Evolutionary conservation across 768 basidiomycete genomes (phyloP).

Genomic region (Sarcodon sp.): DNA sequence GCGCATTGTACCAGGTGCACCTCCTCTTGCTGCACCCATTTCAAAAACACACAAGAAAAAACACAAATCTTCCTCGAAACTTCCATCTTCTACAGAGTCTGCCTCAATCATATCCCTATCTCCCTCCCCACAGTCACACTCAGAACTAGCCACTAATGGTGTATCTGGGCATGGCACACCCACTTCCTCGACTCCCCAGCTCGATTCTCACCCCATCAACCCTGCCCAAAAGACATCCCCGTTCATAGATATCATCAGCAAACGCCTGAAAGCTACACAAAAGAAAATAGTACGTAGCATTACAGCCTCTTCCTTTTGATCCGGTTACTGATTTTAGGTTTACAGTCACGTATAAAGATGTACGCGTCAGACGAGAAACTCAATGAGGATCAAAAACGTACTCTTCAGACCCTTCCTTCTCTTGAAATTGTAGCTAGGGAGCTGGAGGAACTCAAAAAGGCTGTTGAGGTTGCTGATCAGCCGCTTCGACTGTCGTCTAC

Average conservation of each 20-base stretch:
- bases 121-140: background rate
- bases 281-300: constrained; percentile 68
- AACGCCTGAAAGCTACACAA: constrained; percentile 60
- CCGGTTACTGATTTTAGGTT: background rate
- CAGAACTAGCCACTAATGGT: background rate
- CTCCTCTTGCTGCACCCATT: constrained; percentile 33
- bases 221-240: constrained; percentile 41
- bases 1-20: constrained; percentile 71
- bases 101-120: background rate
- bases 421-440: constrained; percentile 76
- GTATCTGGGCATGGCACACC: background rate
- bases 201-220: constrained; percentile 7
- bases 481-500: constrained; percentile 1
- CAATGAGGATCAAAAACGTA: constrained; percentile 79
- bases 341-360: constrained; percentile 56
- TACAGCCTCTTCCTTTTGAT: background rate
- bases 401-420: constrained; percentile 56
- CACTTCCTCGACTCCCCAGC: constrained; percentile 5
- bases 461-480: constrained; percentile 48
- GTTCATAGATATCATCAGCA: constrained; percentile 66
- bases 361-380: constrained; percentile 62
- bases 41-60: constrained; percentile 55
- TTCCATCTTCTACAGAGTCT: too few species aligned
- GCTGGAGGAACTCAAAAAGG: constrained; percentile 72
- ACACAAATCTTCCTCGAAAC: constrained; percentile 24